Base-by-base conservation (phyloP, 139 green algal genomes). In the Asterochloris sp. region DNA sequence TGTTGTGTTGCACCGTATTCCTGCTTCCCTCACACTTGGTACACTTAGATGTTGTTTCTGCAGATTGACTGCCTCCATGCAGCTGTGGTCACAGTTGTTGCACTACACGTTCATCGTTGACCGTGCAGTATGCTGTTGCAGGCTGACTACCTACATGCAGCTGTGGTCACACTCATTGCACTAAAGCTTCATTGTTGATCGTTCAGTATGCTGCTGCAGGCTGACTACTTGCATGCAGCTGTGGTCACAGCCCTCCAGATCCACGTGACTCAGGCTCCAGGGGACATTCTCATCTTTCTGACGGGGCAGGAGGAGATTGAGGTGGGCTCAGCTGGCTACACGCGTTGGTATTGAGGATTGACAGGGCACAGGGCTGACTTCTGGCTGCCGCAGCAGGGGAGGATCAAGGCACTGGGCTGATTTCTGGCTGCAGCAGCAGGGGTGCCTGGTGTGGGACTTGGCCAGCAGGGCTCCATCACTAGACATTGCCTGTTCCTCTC, bases 281-380 rank as follows among this genome's bases (percentile, higher is more conserved):
- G 97, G 9, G 97, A 99, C 83, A 89, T 99, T 29, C 90, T 99
- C 61, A 93, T 99, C 69, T 99, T 99, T 88, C 89, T 98, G 67
- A 99, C 96, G 0, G 97, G 97, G 6, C 95, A 96, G 85, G 97
- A 99, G 86, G 97, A 99, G 89, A 99, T 99, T 78, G 97, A 99
- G 89, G 38, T 54, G 38, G 38, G 38, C 38, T 54, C 38, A 54
- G 38, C 38, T 54, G 2, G 38, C 38, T 54, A 6, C 38, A 54
- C 38, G 38, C 6, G 38, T 54, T 54, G 38, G 38, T 2, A 54
- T 54, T 6, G 38, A 6, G 38, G 38, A 54, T 54, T 54, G 38
- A 6, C n/a, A n/a, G n/a, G 38, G 38, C 38, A 54, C 6, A 10
- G 6, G 2, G 38, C 38, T 54, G 2, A 6, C 6, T 54, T 54